Conservation (phyloP, 73 alveolate species). For the Paramecium biaurelia region DNA sequence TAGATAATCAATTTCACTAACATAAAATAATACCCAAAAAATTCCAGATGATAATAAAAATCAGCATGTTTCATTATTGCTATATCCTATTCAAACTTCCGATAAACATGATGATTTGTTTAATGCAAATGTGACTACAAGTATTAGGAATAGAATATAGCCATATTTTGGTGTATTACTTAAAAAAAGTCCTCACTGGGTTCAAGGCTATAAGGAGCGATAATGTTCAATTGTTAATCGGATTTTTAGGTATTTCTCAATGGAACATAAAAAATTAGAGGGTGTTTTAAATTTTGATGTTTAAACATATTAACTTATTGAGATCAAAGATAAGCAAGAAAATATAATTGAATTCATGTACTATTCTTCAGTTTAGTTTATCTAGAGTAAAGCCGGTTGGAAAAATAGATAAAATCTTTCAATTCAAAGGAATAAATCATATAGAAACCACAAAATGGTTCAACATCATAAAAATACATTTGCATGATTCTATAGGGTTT, state of each 20-base stretch:
- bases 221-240: background rate
- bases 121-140: background rate
- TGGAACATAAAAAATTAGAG: background rate
- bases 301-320: background rate
- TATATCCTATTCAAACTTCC: background rate
- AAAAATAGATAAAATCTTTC: background rate
- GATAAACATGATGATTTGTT: background rate
- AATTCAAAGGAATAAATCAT: background rate
- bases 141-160: background rate
- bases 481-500: constrained; percentile 1
- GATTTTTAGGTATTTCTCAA: background rate
- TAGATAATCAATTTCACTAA: background rate
- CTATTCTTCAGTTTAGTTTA: background rate
- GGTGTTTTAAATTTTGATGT: constrained; percentile 52
- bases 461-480: background rate
- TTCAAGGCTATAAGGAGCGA: background rate
- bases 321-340: background rate
- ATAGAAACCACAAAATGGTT: constrained; percentile 15
- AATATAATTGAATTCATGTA: background rate
- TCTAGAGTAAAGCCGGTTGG: constrained; percentile 16
- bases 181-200: constrained; percentile 53
- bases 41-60: background rate
- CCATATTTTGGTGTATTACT: constrained; percentile 15
- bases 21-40: background rate
- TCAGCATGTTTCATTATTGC: background rate